These are phyloP conservation scores for Hypoxylon sp. DNA, from an alignment of 2,329 filamentous ascomycete genomes.

Conservation along the genomic window DNA sequence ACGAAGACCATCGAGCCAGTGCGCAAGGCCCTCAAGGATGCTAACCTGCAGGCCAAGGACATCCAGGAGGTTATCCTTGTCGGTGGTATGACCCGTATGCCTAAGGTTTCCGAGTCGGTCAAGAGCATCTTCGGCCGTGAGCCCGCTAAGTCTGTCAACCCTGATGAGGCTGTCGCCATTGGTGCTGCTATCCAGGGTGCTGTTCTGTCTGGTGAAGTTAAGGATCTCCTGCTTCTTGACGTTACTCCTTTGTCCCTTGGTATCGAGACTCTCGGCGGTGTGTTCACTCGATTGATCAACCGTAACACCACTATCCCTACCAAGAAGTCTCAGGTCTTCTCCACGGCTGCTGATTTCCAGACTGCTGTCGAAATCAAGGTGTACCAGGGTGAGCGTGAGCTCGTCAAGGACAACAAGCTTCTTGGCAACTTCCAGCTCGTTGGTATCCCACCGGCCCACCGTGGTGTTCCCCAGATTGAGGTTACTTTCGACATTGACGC, in stretches of 20 bases:
- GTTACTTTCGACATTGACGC: conserved; percentile 99
- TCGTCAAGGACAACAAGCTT: conserved; percentile 98
- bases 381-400: conserved; percentile 99
- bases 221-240: conserved; percentile 93
- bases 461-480: conserved; percentile 96
- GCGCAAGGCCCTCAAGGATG: conserved; percentile 97
- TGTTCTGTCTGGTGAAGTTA: conserved; percentile 96
- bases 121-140: conserved; percentile 98
- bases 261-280: conserved; percentile 98
- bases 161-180: conserved; percentile 97
- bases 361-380: conserved; percentile 99
- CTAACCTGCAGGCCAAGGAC: conserved; percentile 89
- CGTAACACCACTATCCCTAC: conserved; percentile 99
- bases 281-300: conserved; percentile 98
- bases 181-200: conserved; percentile 98
- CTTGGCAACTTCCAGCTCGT: conserved; percentile 99
- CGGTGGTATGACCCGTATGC: conserved; percentile 99
- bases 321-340: conserved; percentile 99
- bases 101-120: conserved; percentile 95
- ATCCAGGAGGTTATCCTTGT: conserved; percentile 98
- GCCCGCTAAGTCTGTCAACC: conserved; percentile 98
- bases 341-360: conserved; percentile 97
- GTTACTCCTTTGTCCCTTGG: conserved; percentile 96
- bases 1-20: conserved; percentile 89
- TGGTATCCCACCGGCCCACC: conserved; percentile 95